phyloP scores from a whole-genome alignment of 169 alveolate genomes.

The Toxoplasma gondii region DNA sequence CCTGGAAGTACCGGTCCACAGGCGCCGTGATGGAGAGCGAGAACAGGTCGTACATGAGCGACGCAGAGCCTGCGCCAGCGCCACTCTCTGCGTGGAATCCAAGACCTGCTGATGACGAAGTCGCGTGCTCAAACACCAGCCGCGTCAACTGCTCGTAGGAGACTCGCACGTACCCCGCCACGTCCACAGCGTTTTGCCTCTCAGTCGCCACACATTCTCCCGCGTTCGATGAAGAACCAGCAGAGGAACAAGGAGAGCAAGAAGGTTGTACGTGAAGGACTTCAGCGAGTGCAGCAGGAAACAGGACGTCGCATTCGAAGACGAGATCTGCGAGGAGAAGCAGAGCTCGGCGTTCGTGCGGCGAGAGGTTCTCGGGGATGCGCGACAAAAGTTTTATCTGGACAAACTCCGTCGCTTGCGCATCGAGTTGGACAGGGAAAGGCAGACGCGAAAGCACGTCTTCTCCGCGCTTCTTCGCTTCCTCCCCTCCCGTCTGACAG shows the following conservation, averaged over 20 bases:
- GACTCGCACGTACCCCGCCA: background rate
- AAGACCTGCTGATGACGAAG: background rate
- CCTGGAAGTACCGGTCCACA: background rate
- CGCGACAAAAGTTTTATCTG: background rate
- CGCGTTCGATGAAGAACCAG: too few relatives aligned
- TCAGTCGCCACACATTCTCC: background rate
- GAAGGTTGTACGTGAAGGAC: background rate
- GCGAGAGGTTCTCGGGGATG: background rate
- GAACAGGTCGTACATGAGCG: constrained; percentile 4
- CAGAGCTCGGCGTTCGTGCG: constrained; percentile 25
- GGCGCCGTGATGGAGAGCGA: background rate
- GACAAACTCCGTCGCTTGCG: constrained; percentile 34
- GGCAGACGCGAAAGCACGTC: background rate
- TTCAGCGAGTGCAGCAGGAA: background rate
- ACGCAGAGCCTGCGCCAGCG: constrained; percentile 23
- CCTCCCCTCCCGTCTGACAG: background rate
- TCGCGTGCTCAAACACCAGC: constrained; percentile 22
- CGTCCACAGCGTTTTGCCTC: background rate
- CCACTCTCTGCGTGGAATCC: constrained; percentile 14
- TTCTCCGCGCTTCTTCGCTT: background rate
- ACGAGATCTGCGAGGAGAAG: constrained; percentile 32
- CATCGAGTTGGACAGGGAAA: background rate
- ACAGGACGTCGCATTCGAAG: constrained; percentile 14
- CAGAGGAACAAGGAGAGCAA: too few relatives aligned
- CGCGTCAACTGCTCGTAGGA: background rate